Conservation (phyloP, 1,284 basidiomycete species). For the Amylostereum areolatum region DNA sequence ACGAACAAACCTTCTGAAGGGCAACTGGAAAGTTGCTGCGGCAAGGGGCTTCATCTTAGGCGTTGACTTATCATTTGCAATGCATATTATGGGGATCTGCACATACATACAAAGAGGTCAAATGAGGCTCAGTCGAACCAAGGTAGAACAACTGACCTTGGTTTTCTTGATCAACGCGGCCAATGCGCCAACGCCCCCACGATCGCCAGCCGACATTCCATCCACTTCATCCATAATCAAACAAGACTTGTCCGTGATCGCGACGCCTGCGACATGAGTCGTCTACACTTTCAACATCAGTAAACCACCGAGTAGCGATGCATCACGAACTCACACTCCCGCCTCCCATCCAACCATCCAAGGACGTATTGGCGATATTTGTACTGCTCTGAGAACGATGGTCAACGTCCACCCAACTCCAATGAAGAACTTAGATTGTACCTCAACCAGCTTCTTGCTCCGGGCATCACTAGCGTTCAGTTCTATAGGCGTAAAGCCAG, state of each 20-base stretch:
- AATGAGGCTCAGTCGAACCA: not conserved
- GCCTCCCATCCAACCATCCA: constrained; percentile 84
- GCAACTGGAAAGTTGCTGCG: constrained; percentile 68
- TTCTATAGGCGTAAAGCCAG: constrained; percentile 90
- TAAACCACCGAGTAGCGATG: not conserved
- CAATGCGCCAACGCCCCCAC: constrained; percentile 92
- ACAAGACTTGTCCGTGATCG: constrained; percentile 76
- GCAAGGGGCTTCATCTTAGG: constrained; percentile 90
- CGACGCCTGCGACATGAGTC: constrained; percentile 63
- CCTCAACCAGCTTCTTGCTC: constrained; percentile 96
- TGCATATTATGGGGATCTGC: constrained; percentile 95
- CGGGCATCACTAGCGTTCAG: constrained; percentile 94
- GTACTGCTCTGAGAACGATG: constrained; percentile 58
- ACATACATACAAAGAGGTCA: not conserved
- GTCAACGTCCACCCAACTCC: too few species aligned
- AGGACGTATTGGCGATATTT: constrained; percentile 81
- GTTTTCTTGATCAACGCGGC: constrained; percentile 93
- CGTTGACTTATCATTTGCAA: constrained; percentile 85
- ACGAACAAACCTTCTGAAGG: constrained; percentile 67
- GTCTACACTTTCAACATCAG: constrained; percentile 28
- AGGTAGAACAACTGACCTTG: constrained; percentile 43
- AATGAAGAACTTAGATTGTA: constrained; percentile 19
- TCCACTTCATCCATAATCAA: constrained; percentile 99
- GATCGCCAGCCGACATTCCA: constrained; percentile 97
- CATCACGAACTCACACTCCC: constrained; percentile 21